Evolutionary conservation across 1,284 basidiomycete genomes (phyloP), one percentile per base, ranked within the genome.

Genomic region (Phylloboletellus chloephorus): DNA sequence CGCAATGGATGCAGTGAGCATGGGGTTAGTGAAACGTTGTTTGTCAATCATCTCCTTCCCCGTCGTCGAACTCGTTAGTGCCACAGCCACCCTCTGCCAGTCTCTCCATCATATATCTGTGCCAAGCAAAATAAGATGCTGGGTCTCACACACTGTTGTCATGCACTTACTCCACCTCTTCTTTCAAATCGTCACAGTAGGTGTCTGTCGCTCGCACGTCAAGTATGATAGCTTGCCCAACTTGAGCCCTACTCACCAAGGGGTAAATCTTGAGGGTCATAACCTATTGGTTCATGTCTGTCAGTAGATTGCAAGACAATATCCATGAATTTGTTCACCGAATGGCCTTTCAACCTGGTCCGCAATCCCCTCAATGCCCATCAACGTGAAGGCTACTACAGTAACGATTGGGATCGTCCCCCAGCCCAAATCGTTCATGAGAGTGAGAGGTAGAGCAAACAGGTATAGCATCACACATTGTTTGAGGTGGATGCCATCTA

Each of bases 311-410:
- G 13, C 19, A 26, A 26, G 28, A 35, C 8, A 46, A 24, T 13
- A 25, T 35, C 8, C 11, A 3, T n/a, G 10, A 30, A 13, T 26
- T 22, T 28, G 63, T 72, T 43, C 48, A 82, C 82, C 84, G 48
- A 86, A 88, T 2, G 91, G 91, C 82, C 88, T 87, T 61, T 94
- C 91, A 49, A 93, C 88, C 64, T 92, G 82, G 48, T 91, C 83
- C 0, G 90, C 90, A 48, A 95, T 93, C 8, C 90, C 90, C 66
- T 95, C 92, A 40, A 95, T 85, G 9, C 90, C 91, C 83, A 92
- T 91, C 48, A 94, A 75, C 4, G 87, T 92, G 65, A 94, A 89
- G 10, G 87, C 82, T 22, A 90, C 82, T 3, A 85, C 78, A 16
- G 85, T 87, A 8, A 88, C 80, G 21, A 93, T 72, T n/a, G 85